phyloP scores from a whole-genome alignment of 2,329 filamentous ascomycete genomes.

The Aspergillus ochraceus region DNA sequence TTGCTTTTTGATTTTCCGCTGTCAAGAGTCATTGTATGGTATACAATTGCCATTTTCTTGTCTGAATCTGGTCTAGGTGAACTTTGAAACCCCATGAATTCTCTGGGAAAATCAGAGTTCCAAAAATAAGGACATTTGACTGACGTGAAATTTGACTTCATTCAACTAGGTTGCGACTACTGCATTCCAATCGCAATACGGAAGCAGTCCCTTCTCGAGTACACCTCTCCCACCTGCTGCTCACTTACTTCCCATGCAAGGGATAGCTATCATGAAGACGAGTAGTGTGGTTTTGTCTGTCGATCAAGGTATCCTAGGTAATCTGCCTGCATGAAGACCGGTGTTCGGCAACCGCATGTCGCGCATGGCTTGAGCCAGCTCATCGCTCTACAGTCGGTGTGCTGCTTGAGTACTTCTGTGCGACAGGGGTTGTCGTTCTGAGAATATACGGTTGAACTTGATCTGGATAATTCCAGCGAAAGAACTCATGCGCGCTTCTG shows the following conservation, averaged over 20 bases:
- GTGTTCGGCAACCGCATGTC: slow-evolving; percentile 34
- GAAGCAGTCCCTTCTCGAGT: slow-evolving; percentile 23
- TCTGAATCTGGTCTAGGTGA: not conserved
- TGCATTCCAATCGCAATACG: slow-evolving; percentile 4
- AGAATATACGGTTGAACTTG: slow-evolving; percentile 49
- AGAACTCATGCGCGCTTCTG: slow-evolving; percentile 42
- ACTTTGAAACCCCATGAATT: not conserved
- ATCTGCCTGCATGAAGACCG: slow-evolving; percentile 43
- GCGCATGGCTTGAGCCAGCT: slow-evolving; percentile 5
- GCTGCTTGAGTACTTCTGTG: not conserved
- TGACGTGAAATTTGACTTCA: slow-evolving; percentile 7
- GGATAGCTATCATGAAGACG: slow-evolving; percentile 37
- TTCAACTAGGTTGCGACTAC: slow-evolving; percentile 1
- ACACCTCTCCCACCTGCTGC: slow-evolving; percentile 28
- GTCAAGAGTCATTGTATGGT: not conserved
- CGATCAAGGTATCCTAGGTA: slow-evolving; percentile 45
- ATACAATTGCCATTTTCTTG: not conserved
- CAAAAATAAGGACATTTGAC: not conserved
- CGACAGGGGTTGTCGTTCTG: slow-evolving; percentile 34
- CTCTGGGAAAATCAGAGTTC: not conserved
- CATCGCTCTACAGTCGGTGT: not conserved
- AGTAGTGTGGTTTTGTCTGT: slow-evolving; percentile 40
- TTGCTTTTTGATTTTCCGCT: not conserved
- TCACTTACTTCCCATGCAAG: slow-evolving; percentile 15
- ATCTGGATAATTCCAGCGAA: slow-evolving; percentile 49